Conservation (phyloP, 805 yeast genomes). For the Candida andamanensis region DNA sequence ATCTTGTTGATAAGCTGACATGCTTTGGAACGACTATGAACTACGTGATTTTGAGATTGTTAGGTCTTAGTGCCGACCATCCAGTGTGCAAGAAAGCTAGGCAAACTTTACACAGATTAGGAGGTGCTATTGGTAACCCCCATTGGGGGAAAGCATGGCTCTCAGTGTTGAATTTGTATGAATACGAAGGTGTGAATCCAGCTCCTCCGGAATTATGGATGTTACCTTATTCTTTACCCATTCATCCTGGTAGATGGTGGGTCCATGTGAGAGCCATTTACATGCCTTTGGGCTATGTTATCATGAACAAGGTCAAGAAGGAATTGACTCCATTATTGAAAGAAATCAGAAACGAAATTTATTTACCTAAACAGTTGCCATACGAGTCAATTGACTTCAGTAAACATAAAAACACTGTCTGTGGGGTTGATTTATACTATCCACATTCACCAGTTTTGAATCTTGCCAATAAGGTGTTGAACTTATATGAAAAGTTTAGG, state of each 20-base stretch:
- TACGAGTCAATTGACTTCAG: constrained; percentile 65
- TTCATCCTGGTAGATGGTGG: constrained; percentile 99
- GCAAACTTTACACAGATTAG: constrained; percentile 58
- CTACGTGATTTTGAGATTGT: constrained; percentile 72
- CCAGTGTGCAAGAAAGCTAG: constrained; percentile 77
- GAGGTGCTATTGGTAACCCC: constrained; percentile 88
- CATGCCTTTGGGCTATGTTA: constrained; percentile 77
- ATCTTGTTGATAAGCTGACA: constrained; percentile 86
- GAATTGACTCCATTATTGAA: constrained; percentile 58
- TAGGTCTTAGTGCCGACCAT: constrained; percentile 73
- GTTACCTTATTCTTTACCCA: constrained; percentile 72
- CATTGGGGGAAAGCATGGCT: constrained; percentile 99
- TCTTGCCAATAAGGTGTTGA: constrained; percentile 53
- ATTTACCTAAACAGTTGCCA: constrained; percentile 41
- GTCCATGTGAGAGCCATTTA: constrained; percentile 94
- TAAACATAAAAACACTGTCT: constrained; percentile 72
- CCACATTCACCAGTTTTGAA: constrained; percentile 78
- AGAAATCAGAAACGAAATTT: constrained; percentile 76
- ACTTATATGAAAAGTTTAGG: constrained; percentile 64
- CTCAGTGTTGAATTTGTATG: constrained; percentile 70
- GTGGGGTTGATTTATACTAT: constrained; percentile 89
- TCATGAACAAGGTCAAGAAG: constrained; percentile 51
- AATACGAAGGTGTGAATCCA: constrained; percentile 97
- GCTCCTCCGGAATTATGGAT: constrained; percentile 96
- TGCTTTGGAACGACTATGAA: constrained; percentile 92